A percentile compares a stretch with the other conserved stretches of the same genome.
These are phyloP conservation scores for Jackrogersella minutella DNA, from an alignment of 495 filamentous ascomycete genomes.

Conservation along the genomic window DNA sequence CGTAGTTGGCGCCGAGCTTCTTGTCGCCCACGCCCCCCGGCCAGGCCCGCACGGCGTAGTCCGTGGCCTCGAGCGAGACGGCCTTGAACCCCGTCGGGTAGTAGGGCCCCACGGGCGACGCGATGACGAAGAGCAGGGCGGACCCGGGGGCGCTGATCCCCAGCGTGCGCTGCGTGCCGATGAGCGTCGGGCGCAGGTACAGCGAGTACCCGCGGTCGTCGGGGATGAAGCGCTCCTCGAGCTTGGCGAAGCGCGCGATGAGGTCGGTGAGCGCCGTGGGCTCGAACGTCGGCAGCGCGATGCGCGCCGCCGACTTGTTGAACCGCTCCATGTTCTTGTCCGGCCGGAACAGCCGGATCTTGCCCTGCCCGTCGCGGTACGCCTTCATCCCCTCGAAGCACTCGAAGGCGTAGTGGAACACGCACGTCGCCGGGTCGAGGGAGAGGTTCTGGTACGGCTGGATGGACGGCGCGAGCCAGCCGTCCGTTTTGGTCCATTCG, in stretches of 20 bases:
- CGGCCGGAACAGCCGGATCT: conserved; percentile 89
- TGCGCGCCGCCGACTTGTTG: conserved; percentile 87
- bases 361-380: conserved; percentile 79
- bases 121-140: conserved; percentile 91
- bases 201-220: conserved; percentile 84
- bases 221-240: conserved; percentile 91
- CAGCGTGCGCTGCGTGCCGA: conserved; percentile 92
- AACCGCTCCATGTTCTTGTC: conserved; percentile 95
- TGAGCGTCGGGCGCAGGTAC: conserved; percentile 95
- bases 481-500: conserved; percentile 84
- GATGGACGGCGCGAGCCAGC: conserved; percentile 82
- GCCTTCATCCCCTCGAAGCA: conserved; percentile 99
- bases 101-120: conserved; percentile 96
- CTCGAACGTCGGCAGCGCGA: conserved; percentile 87
- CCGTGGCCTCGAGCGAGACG: conserved; percentile 88
- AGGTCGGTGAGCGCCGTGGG: conserved; percentile 75
- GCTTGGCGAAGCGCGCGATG: conserved; percentile 76
- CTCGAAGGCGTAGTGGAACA: conserved; percentile 98
- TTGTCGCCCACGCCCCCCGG: conserved; percentile 95
- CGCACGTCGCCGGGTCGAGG: conserved; percentile 94
- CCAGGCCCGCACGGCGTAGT: conserved; percentile 96
- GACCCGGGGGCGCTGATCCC: conserved; percentile 91
- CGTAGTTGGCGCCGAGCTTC: conserved; percentile 98
- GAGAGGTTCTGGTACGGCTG: conserved; percentile 95
- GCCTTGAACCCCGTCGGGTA: conserved; percentile 99